Evolutionary conservation across 148 eudicot species (phyloP).

Genomic region (Oxyria digyna): DNA sequence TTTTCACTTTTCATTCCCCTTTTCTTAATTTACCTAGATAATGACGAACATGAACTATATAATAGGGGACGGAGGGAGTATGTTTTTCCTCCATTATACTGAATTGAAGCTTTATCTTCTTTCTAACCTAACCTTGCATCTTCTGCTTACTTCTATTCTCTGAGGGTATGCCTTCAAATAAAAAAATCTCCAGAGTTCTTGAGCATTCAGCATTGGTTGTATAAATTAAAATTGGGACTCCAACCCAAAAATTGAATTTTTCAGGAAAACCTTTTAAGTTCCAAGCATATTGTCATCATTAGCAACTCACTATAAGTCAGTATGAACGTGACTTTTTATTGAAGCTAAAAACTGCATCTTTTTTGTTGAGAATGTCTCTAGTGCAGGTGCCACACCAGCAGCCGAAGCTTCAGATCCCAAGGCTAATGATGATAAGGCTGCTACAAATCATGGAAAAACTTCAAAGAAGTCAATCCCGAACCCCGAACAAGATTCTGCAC

Average conservation of each 20-base stretch:
- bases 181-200: background rate
- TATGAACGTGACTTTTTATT: background rate
- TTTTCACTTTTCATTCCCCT: no score
- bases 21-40: no score
- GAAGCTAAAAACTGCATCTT: background rate
- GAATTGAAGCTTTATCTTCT: background rate
- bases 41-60: no score
- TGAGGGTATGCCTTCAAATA: background rate
- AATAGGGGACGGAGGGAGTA: no score
- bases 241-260: no score
- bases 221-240: background rate
- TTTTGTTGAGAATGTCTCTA: slow-evolving; percentile 17
- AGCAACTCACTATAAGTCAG: background rate
- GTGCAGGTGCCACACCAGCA: slow-evolving; percentile 20
- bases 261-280: background rate
- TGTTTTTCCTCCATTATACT: no score
- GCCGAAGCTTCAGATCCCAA: slow-evolving; percentile 17
- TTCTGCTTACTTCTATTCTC: background rate
- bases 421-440: slow-evolving; percentile 20
- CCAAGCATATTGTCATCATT: background rate
- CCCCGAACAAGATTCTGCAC: slow-evolving; percentile 24
- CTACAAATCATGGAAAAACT: slow-evolving; percentile 10
- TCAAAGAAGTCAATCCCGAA: slow-evolving; percentile 16
- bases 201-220: background rate
- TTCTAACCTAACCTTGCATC: background rate